Evolutionary conservation across 345 rosid genomes (phyloP).

Genomic region (Eutrema yunnanense): DNA sequence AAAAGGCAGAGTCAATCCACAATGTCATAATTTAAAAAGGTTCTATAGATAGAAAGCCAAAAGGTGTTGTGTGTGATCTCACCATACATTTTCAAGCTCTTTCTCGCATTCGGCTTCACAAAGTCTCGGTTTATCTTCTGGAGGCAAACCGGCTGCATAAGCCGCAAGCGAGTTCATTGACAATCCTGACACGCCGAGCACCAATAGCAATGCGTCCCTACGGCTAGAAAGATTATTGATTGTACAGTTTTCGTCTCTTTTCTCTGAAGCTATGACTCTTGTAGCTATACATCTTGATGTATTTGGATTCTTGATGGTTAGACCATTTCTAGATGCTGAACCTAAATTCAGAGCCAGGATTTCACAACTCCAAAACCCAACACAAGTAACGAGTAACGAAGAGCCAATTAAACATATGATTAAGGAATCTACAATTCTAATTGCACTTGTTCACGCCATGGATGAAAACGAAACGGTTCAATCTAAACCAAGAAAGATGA

Average conservation of each 20-base stretch:
- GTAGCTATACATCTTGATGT: constrained; percentile 24
- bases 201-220: constrained; percentile 52
- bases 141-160: constrained; percentile 79
- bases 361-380: constrained; percentile 6
- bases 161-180: constrained; percentile 33
- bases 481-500: constrained; percentile 6
- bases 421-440: neutral
- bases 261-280: constrained; percentile 30
- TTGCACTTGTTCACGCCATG: neutral
- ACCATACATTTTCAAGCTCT: constrained; percentile 99
- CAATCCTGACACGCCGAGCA: constrained; percentile 45
- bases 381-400: neutral
- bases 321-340: constrained; percentile 31
- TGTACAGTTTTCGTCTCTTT: constrained; percentile 17
- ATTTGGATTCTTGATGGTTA: constrained; percentile 17
- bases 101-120: constrained; percentile 77
- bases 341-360: constrained; percentile 24
- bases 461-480: neutral
- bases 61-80: constrained; percentile 49
- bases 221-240: constrained; percentile 30
- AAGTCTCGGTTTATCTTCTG: constrained; percentile 66
- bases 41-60: neutral
- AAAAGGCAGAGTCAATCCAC: neutral
- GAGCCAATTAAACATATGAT: too few relatives aligned
- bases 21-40: neutral